A percentile compares a stretch with the other conserved stretches of the same genome.
Conservation (phyloP, 1,139 yeast species). For the Sugiyamaella grinbergsii region DNA sequence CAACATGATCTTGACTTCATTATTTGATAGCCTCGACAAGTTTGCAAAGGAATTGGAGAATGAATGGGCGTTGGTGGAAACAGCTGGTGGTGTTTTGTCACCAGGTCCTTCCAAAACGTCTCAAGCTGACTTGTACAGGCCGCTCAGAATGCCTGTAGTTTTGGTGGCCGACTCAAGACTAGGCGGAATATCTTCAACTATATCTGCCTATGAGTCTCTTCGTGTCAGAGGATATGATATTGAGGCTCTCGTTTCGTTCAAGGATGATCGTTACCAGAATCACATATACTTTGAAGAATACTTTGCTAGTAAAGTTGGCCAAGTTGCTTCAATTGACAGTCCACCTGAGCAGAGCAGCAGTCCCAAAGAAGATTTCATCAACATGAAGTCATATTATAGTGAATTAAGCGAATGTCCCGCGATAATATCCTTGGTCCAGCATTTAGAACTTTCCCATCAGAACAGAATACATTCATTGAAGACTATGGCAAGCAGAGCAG, state of each 20-base stretch:
- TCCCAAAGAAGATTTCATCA: conserved; percentile 22
- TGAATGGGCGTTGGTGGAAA: conserved; percentile 32
- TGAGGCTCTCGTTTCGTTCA: conserved; percentile 30
- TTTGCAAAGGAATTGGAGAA: background rate
- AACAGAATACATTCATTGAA: conserved; percentile 25
- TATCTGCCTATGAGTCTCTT: conserved; percentile 36
- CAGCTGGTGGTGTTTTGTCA: conserved; percentile 39
- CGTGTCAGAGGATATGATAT: conserved; percentile 35
- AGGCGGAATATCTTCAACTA: conserved; percentile 37
- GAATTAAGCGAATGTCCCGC: conserved; percentile 19
- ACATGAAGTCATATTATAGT: conserved; percentile 32
- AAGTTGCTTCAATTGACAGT: conserved; percentile 22
- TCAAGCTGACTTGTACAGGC: conserved; percentile 36
- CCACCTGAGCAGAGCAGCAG: conserved; percentile 28
- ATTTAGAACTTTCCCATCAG: conserved; percentile 25
- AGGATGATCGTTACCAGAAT: conserved; percentile 31
- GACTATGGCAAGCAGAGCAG: conserved; percentile 31
- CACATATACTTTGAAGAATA: conserved; percentile 31
- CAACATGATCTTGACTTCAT: conserved; percentile 13
- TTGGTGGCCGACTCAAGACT: conserved; percentile 36
- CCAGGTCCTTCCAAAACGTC: conserved; percentile 34
- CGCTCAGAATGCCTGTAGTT: conserved; percentile 35
- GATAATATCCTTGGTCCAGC: conserved; percentile 22
- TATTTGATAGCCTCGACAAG: conserved; percentile 18
- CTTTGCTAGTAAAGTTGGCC: conserved; percentile 24